These are phyloP conservation scores for Rhizoclosmatium sp. DNA, from an alignment of 192 early-diverging fungal genomes.

Conservation along the genomic window DNA sequence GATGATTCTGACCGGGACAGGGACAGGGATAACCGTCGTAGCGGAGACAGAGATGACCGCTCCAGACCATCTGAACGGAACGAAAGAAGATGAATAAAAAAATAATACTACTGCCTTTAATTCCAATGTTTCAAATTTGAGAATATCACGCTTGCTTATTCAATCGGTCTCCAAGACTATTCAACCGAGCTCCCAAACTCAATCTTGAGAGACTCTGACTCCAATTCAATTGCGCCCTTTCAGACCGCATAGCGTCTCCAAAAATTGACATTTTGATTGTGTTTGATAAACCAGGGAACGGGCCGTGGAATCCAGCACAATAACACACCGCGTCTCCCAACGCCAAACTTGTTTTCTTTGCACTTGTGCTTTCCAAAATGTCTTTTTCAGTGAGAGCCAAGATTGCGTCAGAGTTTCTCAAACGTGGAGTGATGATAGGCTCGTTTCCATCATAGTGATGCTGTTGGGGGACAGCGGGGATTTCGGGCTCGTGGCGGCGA, in stretches of 20 bases:
- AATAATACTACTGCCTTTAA: neutral
- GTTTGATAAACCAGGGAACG: conserved; percentile 59
- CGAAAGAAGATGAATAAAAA: neutral
- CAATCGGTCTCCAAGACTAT: neutral
- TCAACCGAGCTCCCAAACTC: neutral
- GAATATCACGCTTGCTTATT: neutral
- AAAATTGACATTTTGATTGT: conserved; percentile 51
- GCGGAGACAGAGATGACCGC: neutral
- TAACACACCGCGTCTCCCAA: conserved; percentile 54
- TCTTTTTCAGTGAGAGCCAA: conserved; percentile 57
- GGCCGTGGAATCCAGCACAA: conserved; percentile 54
- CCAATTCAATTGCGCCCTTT: conserved; percentile 27
- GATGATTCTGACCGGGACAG: neutral
- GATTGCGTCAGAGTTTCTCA: conserved; percentile 57
- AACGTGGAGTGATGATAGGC: neutral
- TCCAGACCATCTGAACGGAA: neutral
- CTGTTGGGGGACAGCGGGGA: neutral
- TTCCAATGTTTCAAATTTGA: neutral
- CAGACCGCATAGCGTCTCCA: conserved; percentile 43
- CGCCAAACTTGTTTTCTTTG: conserved; percentile 31
- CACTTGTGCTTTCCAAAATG: conserved; percentile 38
- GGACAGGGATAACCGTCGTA: neutral
- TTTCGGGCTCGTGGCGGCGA: conserved; percentile 20
- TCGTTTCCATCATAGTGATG: neutral
- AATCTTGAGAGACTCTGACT: neutral